Evolutionary conservation across 805 yeast species (phyloP), one percentile per base, ranked within the genome.

Genomic region (Candida pseudofarinosa): DNA sequence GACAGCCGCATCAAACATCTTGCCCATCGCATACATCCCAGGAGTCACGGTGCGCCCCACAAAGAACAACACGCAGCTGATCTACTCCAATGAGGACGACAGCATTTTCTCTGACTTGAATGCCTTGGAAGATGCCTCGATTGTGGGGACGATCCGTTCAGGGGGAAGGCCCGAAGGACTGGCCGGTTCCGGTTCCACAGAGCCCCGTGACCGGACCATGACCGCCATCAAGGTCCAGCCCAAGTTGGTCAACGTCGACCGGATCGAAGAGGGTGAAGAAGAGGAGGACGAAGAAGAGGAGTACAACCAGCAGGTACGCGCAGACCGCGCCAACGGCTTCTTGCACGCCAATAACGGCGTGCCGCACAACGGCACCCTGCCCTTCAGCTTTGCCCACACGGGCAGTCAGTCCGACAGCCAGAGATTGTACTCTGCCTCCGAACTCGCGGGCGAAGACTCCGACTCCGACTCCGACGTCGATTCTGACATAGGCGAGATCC

Each of bases 1-100:
- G 38, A 83, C 93, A 8, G 80, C 84, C 53, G 95, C 95, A 3
- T 85, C 95, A 12, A 89, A 90, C 61, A 81, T 90, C 49, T 76
- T 90, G 47, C 96, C 96, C 15, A 84, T 91, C 44, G 96, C 96
- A 2, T 90, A 89, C 58, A 87, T 90, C 46, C 98, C 97, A 0
- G 97, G 97, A 31, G 97, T 89, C 36, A 86, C 89, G 3, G 79
- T 80, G 17, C 69, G 83, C 19, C 73, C 77, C 37, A 68, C 72
- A 6, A 65, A 65, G 42, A 67, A 69, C 51, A 67, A 69, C 63
- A 53, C 71, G 51, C 51, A 76, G 56, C 52, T 74, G 55, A 56
- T 76, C 53, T 54, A 75, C 63, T 60, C 71, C 54, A 54, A 74
- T 60, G 67, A 76, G 50, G 48, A 66, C 33, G 65, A 65, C 19